These are phyloP conservation scores for Klebsormidium nitens DNA, from an alignment of 139 green algal genomes.

Conservation along the genomic window DNA sequence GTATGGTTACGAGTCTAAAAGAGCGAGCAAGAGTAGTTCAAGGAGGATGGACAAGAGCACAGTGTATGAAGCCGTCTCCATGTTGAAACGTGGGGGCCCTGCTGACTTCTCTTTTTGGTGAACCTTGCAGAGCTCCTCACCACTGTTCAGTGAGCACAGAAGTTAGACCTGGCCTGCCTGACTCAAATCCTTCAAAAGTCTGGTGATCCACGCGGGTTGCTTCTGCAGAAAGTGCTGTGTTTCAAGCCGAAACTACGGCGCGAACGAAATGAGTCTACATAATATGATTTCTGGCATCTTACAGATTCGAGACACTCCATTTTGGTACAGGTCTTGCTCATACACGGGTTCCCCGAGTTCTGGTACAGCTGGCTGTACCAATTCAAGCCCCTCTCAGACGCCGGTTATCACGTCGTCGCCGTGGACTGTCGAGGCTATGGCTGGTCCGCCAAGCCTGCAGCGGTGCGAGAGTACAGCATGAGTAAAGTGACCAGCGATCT, in stretches of 20 bases:
- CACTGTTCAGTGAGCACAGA: no score
- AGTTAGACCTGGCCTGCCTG: neutral
- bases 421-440: slow-evolving; percentile 35
- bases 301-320: no score
- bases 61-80: no score
- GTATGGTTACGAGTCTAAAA: no score
- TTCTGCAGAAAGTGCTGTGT: neutral
- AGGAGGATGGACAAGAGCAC: no score
- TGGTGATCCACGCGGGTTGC: neutral
- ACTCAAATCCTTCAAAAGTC: neutral
- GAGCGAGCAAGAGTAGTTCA: no score
- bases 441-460: slow-evolving; percentile 13
- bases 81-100: no score
- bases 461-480: slow-evolving; percentile 16
- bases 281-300: neutral
- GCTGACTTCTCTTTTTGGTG: no score
- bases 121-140: no score
- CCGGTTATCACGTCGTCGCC: slow-evolving; percentile 30
- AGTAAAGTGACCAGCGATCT: neutral
- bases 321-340: slow-evolving; percentile 20
- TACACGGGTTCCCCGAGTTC: slow-evolving; percentile 38
- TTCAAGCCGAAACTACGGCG: neutral
- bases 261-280: slow-evolving; percentile 5
- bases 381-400: slow-evolving; percentile 12
- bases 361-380: slow-evolving; percentile 42